Evolutionary conservation across 805 yeast genomes (phyloP).

Genomic region (Candida railenensis): DNA sequence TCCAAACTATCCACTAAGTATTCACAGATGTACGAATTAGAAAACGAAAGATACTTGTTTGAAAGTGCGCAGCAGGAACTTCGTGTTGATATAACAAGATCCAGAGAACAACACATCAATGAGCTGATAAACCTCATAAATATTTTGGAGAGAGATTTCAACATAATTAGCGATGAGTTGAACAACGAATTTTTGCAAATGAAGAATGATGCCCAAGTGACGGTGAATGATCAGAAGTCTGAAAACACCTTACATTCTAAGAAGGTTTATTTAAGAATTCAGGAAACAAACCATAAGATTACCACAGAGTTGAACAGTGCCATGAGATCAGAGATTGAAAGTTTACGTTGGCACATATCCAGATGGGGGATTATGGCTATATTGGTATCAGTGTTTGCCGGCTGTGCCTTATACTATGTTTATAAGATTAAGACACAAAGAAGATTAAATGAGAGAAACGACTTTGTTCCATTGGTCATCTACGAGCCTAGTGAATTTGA

Average conservation of each 20-base stretch:
- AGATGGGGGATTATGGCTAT: constrained; percentile 83
- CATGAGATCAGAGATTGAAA: constrained; percentile 82
- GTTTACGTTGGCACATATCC: constrained; percentile 89
- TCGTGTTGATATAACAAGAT: constrained; percentile 69
- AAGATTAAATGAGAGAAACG: constrained; percentile 23
- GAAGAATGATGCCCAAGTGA: constrained; percentile 78
- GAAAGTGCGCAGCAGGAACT: constrained; percentile 92
- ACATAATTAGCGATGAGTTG: constrained; percentile 72
- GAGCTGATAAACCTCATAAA: constrained; percentile 66
- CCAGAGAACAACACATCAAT: constrained; percentile 68
- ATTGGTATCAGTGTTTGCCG: constrained; percentile 58
- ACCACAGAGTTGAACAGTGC: constrained; percentile 79
- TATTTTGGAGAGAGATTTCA: constrained; percentile 68
- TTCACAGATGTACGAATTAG: constrained; percentile 64
- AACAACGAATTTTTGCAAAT: constrained; percentile 56
- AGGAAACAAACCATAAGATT: constrained; percentile 81
- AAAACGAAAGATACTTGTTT: constrained; percentile 83
- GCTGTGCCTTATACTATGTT: constrained; percentile 53
- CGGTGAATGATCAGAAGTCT: constrained; percentile 80
- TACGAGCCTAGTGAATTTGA: constrained; percentile 49
- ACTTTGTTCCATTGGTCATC: constrained; percentile 42
- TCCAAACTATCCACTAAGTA: constrained; percentile 45
- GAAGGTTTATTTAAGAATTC: constrained; percentile 64
- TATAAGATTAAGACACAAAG: constrained; percentile 21
- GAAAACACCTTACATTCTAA: constrained; percentile 78